Percentiles rank a stretch among this genome's conserved stretches.
These are phyloP conservation scores for Russula lepida DNA, from an alignment of 768 basidiomycete species.

Conservation along the genomic window DNA sequence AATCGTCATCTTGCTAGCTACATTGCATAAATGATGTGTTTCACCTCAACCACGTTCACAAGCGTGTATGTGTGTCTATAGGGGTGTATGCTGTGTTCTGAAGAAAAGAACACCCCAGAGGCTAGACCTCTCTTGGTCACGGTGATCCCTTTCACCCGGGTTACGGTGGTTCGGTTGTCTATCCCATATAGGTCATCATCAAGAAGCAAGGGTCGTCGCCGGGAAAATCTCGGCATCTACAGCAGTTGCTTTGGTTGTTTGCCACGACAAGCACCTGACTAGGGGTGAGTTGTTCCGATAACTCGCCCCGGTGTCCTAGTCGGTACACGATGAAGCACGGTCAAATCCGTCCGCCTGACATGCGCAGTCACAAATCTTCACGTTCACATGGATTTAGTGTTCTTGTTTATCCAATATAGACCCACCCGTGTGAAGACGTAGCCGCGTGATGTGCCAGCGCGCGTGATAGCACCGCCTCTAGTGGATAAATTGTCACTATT, in stretches of 20 bases:
- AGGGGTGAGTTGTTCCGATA: neutral
- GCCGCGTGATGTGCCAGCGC: constrained; percentile 2
- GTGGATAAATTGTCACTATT: no score
- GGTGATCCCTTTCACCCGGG: neutral
- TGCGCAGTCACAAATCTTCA: neutral
- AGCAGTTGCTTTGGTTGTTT: neutral
- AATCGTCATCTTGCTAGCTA: neutral
- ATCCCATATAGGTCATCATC: neutral
- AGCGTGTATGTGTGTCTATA: neutral
- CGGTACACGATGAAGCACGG: neutral
- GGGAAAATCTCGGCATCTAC: neutral
- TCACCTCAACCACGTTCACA: neutral
- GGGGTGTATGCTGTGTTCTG: neutral
- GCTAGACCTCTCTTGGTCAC: neutral
- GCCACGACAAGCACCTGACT: neutral
- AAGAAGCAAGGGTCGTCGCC: neutral
- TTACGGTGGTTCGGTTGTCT: neutral
- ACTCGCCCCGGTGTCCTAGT: neutral
- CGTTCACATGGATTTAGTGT: neutral
- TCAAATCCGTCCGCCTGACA: neutral
- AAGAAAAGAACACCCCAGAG: neutral
- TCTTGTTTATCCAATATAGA: neutral
- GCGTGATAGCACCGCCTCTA: constrained; percentile 1
- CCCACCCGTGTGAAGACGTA: neutral
- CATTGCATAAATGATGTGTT: neutral